Base-by-base conservation (phyloP, 441 rosid genomes). In the Erysimum pusillum region DNA sequence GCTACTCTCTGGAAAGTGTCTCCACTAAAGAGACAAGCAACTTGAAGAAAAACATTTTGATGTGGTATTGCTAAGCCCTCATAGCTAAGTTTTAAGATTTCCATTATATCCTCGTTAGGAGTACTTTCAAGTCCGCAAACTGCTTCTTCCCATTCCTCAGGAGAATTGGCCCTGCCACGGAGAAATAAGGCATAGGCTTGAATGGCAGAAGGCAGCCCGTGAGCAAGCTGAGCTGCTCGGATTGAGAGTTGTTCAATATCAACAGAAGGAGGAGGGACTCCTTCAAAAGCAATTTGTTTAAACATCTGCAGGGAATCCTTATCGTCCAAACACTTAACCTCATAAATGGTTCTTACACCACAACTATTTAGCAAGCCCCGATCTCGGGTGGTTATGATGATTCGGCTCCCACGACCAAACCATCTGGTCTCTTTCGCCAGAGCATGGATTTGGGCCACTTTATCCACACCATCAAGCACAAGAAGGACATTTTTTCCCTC, bases 351-450 rank as follows among this genome's bases (percentile, higher is more conserved):
- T 66, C 54, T 36, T 39, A 66, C 79, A 57, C 54, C 36, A 41
- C 63, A 41, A 11, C 7, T 63, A 6, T 18, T 20, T 18, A 86
- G 75, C 67, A 84, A 42, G 5, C 83, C 63, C 6, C 3, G 11
- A 31, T 84, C 77, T 69, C 87, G 70, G 1, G 79, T 80, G 14
- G 76, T 73, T 63, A 73, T 52, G 76, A 73, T 73, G 22, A 73
- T 73, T 15, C 34, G 69, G 58, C 87, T 85, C 20, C 83, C 69
- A 6, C 10, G 25, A 34, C 81, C 86, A 72, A 85, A 83, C 85
- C 83, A 79, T 13, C 17, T 28, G 5, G 0, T 9, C 28, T 54
- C 25, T 15, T 81, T 81, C 0, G 49, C 79, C 9, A 81, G 17
- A 5, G 22, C 25, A 17, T 68, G 56, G 7, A 84, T n/a, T 8